These are phyloP conservation scores for Mesotaenium endlicherianum DNA, from an alignment of 139 green algal genomes.

Conservation along the genomic window DNA sequence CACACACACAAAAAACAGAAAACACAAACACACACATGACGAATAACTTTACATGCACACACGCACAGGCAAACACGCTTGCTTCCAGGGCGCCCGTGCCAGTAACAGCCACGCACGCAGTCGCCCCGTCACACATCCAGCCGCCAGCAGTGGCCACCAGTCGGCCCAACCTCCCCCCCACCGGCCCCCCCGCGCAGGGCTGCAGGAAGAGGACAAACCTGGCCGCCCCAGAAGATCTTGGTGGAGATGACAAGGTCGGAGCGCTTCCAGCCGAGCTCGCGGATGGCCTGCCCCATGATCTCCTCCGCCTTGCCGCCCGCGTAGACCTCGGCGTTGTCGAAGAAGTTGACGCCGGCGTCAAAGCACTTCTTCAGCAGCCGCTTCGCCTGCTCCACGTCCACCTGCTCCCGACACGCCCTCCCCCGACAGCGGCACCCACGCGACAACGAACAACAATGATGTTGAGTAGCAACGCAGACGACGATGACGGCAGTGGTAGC, in stretches of 20 bases:
- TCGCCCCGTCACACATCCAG: not conserved
- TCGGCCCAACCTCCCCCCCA: not conserved
- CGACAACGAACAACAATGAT: too few species aligned
- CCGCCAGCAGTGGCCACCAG: not conserved
- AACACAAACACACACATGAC: too few species aligned
- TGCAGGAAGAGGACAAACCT: too few species aligned
- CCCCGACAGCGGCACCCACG: too few species aligned
- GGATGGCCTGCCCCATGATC: constrained; percentile 79
- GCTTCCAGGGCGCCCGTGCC: too few species aligned
- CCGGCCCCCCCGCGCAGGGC: not conserved
- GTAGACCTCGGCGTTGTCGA: constrained; percentile 84
- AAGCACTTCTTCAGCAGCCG: constrained; percentile 5
- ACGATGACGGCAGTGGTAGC: too few species aligned
- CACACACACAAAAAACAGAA: too few species aligned
- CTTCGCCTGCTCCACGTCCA: constrained; percentile 40
- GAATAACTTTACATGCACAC: too few species aligned
- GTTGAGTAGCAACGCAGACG: too few species aligned
- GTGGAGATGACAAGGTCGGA: constrained; percentile 73
- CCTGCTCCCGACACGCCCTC: too few species aligned
- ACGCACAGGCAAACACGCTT: too few species aligned
- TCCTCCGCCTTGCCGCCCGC: constrained; percentile 69
- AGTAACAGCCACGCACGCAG: too few species aligned
- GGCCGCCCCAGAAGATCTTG: constrained; percentile 77
- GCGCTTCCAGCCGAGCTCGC: constrained; percentile 69
- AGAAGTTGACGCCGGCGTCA: constrained; percentile 54